These are phyloP conservation scores for Fragaria vesca DNA, from an alignment of 306 rosid species.

Conservation along the genomic window DNA sequence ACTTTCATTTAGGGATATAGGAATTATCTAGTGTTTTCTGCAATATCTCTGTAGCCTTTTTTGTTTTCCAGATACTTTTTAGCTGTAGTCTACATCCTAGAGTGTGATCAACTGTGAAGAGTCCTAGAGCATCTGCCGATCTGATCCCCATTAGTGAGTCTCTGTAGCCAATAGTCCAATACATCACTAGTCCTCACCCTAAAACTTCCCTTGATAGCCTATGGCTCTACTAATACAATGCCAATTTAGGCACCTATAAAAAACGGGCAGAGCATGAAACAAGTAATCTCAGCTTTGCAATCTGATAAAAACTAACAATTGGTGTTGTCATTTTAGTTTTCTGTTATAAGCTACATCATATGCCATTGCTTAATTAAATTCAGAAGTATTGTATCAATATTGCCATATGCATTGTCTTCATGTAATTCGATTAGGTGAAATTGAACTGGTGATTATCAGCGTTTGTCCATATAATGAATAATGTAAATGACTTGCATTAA, in stretches of 20 bases:
- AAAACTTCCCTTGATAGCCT: not conserved
- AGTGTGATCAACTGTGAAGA: not conserved
- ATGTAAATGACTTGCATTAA: not conserved
- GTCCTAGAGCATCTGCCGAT: not conserved
- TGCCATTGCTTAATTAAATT: not conserved
- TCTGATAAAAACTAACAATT: not conserved
- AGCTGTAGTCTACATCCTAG: not conserved
- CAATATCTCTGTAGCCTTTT: not conserved
- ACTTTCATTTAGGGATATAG: not conserved
- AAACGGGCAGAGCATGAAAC: not conserved
- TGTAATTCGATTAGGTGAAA: not conserved
- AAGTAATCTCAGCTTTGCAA: not conserved
- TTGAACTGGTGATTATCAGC: not conserved
- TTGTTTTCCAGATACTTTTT: not conserved
- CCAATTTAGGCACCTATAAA: not conserved
- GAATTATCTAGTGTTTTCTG: not conserved
- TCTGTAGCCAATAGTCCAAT: not conserved
- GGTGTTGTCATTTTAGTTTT: not conserved
- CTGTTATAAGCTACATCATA: not conserved
- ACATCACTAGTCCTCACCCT: not conserved
- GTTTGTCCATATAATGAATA: not conserved
- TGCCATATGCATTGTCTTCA: not conserved
- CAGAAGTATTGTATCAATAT: not conserved
- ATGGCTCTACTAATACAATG: not conserved
- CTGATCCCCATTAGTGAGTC: not conserved